These are phyloP conservation scores for Calophaca sinica DNA, from an alignment of 306 rosid species.

Conservation along the genomic window DNA sequence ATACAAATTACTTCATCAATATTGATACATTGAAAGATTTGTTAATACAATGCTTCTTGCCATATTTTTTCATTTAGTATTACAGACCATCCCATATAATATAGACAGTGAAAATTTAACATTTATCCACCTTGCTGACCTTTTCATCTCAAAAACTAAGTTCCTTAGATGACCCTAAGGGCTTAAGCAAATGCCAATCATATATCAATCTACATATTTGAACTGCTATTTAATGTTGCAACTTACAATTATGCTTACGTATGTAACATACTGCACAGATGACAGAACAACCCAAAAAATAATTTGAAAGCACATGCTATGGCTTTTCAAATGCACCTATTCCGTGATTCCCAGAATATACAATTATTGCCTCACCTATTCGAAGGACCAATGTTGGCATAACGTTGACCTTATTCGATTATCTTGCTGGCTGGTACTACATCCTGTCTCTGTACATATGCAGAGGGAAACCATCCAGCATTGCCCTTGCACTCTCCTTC, in stretches of 20 bases:
- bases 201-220: conserved; percentile 40
- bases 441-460: conserved; percentile 80
- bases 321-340: conserved; percentile 42
- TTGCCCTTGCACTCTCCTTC: conserved; percentile 83
- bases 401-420: conserved; percentile 40
- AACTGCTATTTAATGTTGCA: conserved; percentile 38
- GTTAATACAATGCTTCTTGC: conserved; percentile 26
- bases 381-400: conserved; percentile 41
- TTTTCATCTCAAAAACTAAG: conserved; percentile 38
- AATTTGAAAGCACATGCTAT: conserved; percentile 32
- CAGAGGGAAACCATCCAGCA: conserved; percentile 97
- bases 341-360: conserved; percentile 44
- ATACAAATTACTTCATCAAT: conserved; percentile 22
- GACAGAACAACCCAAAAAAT: conserved; percentile 39
- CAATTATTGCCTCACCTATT: conserved; percentile 45
- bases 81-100: conserved; percentile 38
- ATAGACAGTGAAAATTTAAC: conserved; percentile 28
- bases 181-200: conserved; percentile 40
- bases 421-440: conserved; percentile 58
- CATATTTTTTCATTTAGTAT: conserved; percentile 28
- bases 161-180: conserved; percentile 44
- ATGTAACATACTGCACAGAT: conserved; percentile 47
- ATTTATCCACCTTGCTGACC: conserved; percentile 32
- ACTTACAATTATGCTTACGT: conserved; percentile 43
- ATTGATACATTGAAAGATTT: conserved; percentile 38